Conservation (phyloP, 805 yeast genomes). For the Candida montana region DNA sequence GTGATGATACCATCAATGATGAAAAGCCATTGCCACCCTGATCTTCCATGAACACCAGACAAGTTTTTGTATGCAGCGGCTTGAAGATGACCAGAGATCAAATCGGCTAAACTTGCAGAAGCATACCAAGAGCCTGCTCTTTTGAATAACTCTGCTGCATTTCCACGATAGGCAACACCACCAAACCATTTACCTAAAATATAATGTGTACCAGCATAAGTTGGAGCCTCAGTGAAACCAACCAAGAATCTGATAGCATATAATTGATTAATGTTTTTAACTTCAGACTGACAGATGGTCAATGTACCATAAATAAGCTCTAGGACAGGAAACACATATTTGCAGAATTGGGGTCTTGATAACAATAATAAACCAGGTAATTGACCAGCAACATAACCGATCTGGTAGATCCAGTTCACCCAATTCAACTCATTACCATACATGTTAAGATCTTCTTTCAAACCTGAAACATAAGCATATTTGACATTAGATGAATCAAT, state of each 20-base stretch:
- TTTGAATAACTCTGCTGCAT: conserved; percentile 2
- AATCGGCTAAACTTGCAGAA: not conserved
- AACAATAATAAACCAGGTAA: conserved; percentile 19
- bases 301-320: conserved; percentile 40
- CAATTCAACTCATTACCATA: conserved; percentile 50
- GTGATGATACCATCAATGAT: too few species aligned
- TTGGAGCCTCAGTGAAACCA: conserved; percentile 12
- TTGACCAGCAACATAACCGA: conserved; percentile 8
- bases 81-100: conserved; percentile 6
- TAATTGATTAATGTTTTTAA: conserved; percentile 20
- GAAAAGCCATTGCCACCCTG: conserved; percentile 67
- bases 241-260: conserved; percentile 11
- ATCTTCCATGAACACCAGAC: conserved; percentile 38
- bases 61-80: conserved; percentile 18
- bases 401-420: conserved; percentile 3
- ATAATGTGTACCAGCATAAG: conserved; percentile 3
- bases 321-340: conserved; percentile 31
- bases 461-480: conserved; percentile 60
- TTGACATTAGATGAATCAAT: conserved; percentile 51
- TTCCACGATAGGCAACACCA: not conserved
- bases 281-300: conserved; percentile 6
- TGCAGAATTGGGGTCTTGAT: conserved; percentile 36
- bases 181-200: conserved; percentile 2
- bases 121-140: conserved; percentile 18
- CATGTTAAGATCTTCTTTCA: conserved; percentile 49